phyloP scores from a whole-genome alignment of 176 grass and related monocot species.

The Oryza officinalis region DNA sequence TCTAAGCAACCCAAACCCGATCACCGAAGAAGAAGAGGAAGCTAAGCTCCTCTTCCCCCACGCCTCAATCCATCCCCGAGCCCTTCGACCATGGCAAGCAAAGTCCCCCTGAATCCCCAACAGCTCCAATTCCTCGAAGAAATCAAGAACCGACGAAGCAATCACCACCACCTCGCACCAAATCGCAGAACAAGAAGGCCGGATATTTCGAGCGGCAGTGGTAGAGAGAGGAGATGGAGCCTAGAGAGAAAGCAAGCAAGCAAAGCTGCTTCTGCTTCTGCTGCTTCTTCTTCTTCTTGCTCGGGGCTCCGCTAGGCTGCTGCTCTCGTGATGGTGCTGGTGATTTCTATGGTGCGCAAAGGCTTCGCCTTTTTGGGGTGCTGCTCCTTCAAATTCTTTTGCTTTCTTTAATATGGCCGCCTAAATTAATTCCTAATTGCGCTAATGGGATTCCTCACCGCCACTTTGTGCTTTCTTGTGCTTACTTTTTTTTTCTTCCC shows the following conservation, averaged over 20 bases:
- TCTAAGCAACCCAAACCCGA: conserved; percentile 14
- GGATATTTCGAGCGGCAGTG: conserved; percentile 26
- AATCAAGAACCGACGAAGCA: conserved; percentile 15
- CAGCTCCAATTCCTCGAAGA: conserved; percentile 19
- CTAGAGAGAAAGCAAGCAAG: neutral
- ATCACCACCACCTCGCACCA: neutral
- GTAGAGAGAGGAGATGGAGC: neutral
- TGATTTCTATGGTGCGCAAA: conserved; percentile 50
- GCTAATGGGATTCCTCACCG: conserved; percentile 47
- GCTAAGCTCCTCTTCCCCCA: conserved; percentile 48
- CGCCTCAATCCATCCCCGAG: conserved; percentile 60
- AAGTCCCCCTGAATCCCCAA: conserved; percentile 1
- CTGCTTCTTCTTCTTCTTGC: conserved; percentile 36
- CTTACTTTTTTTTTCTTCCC: neutral
- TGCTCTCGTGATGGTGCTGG: conserved; percentile 20
- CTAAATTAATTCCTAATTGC: conserved; percentile 20
- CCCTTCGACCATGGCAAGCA: conserved; percentile 49
- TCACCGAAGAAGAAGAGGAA: conserved; percentile 56
- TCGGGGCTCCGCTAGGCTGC: conserved; percentile 16
- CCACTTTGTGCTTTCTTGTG: conserved; percentile 14
- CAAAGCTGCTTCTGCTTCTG: neutral
- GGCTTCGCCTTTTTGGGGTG: conserved; percentile 36
- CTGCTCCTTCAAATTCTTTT: conserved; percentile 40
- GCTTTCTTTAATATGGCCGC: conserved; percentile 37
- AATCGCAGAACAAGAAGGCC: conserved; percentile 24